Evolutionary conservation across 2,329 filamentous ascomycete species (phyloP).

Genomic region (Pseudocercospora vitis): DNA sequence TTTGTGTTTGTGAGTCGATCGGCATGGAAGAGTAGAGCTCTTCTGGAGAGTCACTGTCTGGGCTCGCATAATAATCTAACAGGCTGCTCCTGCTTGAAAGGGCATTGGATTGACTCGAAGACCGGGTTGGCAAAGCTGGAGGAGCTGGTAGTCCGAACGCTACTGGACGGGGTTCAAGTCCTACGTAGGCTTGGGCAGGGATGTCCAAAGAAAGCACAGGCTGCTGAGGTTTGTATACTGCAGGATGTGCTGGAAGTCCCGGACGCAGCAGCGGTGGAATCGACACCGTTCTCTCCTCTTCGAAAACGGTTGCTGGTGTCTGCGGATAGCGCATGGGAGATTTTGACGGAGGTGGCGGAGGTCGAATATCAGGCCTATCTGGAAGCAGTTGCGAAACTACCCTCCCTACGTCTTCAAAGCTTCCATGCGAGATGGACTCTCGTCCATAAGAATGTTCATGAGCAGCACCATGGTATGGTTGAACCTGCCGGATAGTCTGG

Average conservation of each 20-base stretch:
- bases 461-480: conserved; percentile 8
- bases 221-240: conserved; percentile 11
- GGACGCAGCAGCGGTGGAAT: conserved; percentile 18
- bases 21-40: conserved; percentile 24
- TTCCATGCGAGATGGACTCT: conserved; percentile 24
- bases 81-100: conserved; percentile 22
- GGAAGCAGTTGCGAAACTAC: conserved; percentile 37
- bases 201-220: conserved; percentile 20
- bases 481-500: not conserved
- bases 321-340: conserved; percentile 25
- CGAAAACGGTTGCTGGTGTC: conserved; percentile 37
- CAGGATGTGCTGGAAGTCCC: conserved; percentile 21
- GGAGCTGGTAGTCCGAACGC: conserved; percentile 17
- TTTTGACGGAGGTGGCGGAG: conserved; percentile 13
- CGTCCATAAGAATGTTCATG: not conserved
- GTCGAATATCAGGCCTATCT: conserved; percentile 30
- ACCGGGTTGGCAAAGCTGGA: not conserved
- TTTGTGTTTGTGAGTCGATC: conserved; percentile 30
- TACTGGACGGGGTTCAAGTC: conserved; percentile 7
- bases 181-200: conserved; percentile 1
- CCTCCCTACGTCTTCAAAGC: conserved; percentile 28
- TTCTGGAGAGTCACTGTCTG: conserved; percentile 31
- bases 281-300: conserved; percentile 33
- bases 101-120: conserved; percentile 10
- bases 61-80: conserved; percentile 37